Evolutionary conservation across 257 asterid species (phyloP), one percentile per base, ranked within the genome.

Genomic region (Solanum verrucosum): DNA sequence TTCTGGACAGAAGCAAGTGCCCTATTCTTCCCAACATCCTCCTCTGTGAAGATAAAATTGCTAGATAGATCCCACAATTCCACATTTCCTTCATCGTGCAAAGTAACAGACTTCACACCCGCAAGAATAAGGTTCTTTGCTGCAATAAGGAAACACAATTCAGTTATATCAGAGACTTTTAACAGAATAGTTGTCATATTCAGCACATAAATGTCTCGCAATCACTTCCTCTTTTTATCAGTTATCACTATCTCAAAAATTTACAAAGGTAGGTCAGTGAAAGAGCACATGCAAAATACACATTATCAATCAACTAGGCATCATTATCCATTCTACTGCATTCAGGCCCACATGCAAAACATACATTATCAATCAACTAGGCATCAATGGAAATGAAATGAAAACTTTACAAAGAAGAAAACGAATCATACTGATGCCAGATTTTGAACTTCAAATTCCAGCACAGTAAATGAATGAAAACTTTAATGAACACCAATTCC

Each of bases 61-160:
- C 99, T 91, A 35, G 98, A 96, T 91, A 96, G 90, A 90, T 96
- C 99, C 99, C 99, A 96, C 88, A 96, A 88, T 83, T 96, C 98
- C 86, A 96, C 98, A 14, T 90, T 83, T 34, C 96, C 96, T 92
- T 96, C 98, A 87, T 96, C 99, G 21, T 96, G 98, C 93, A 96
- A 89, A 9, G 98, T 94, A 92, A 96, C 98, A 70, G 99, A 96
- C 93, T 95, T 96, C 88, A 96, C 98, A 81, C 99, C 99, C 74
- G 98, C 99, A 87, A 96, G 98, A 67, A 96, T 88, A 88, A 96
- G 98, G 88, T 95, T 96, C 91, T 96, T 96, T 21, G 98, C 99
- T 96, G 98, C 94, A 91, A 91, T 40, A 82, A 74, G 42, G 42
- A 46, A 81, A 46, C 85, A 29, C 20, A 29, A 29, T 49, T 79